Percentiles rank a stretch among this genome's conserved stretches.
phyloP scores from a whole-genome alignment of 148 eudicot species.

The Amaranthus cruentus region DNA sequence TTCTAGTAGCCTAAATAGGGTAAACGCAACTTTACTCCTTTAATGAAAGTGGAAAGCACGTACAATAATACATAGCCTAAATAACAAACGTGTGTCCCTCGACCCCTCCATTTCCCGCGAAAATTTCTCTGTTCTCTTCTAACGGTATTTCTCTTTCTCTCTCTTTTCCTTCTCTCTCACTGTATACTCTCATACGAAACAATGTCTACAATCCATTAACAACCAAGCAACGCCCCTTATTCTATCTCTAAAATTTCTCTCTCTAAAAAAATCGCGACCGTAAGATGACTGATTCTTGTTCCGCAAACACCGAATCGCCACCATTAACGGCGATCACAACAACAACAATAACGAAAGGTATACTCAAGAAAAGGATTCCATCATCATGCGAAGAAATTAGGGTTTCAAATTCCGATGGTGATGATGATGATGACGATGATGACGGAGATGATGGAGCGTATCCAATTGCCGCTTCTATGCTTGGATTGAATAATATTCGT shows the following conservation, averaged over 20 bases:
- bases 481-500: slow-evolving; percentile 65
- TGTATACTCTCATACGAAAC: slow-evolving; percentile 7
- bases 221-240: not conserved
- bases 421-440: slow-evolving; percentile 18
- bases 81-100: slow-evolving; percentile 37
- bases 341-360: slow-evolving; percentile 16
- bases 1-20: too few species aligned
- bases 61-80: not conserved
- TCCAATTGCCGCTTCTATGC: slow-evolving; percentile 44
- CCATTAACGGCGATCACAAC: slow-evolving; percentile 21
- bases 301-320: slow-evolving; percentile 11
- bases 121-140: slow-evolving; percentile 22
- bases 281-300: slow-evolving; percentile 33
- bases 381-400: slow-evolving; percentile 23
- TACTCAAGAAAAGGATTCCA: slow-evolving; percentile 43
- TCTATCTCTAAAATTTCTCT: not conserved
- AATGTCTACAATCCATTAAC: not conserved
- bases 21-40: too few species aligned
- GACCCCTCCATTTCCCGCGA: slow-evolving; percentile 47
- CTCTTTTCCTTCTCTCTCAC: slow-evolving; percentile 9
- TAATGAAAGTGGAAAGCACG: slow-evolving; percentile 25
- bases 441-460: slow-evolving; percentile 29
- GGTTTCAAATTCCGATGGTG: not conserved
- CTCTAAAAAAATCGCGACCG: slow-evolving; percentile 1
- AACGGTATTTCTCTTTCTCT: slow-evolving; percentile 24